Percentiles rank a stretch among this genome's conserved stretches.
These are phyloP conservation scores for Epichloe brachyelytri DNA, from an alignment of 2,329 filamentous ascomycete species.

Conservation along the genomic window DNA sequence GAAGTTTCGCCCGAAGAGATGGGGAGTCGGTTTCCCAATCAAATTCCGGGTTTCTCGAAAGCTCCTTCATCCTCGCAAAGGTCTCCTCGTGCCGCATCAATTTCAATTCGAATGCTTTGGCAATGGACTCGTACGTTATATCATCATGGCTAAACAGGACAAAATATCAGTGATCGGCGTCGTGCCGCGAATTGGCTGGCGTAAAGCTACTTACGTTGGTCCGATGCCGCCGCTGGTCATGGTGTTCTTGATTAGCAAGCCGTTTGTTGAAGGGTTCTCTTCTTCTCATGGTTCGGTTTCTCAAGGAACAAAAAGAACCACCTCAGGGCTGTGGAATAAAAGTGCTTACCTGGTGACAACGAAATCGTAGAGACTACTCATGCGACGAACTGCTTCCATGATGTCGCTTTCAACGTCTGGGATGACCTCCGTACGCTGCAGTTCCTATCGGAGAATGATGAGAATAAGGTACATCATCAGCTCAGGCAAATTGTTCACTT, in stretches of 20 bases:
- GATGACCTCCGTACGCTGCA: conserved; percentile 87
- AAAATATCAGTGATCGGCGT: not conserved
- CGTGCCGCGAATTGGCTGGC: conserved; percentile 6
- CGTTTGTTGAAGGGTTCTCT: not conserved
- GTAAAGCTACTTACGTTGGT: conserved; percentile 55
- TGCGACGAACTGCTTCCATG: conserved; percentile 69
- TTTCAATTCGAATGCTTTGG: conserved; percentile 69
- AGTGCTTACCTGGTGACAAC: conserved; percentile 62
- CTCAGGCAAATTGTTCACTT: conserved; percentile 10
- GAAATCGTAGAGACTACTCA: conserved; percentile 86
- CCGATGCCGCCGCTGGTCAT: conserved; percentile 71
- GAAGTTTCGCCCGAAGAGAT: too few relatives aligned
- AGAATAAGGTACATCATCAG: not conserved
- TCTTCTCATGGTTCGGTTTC: too few relatives aligned
- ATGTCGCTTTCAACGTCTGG: conserved; percentile 88
- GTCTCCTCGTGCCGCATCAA: conserved; percentile 67
- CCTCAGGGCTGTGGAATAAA: too few relatives aligned
- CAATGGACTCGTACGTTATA: conserved; percentile 91
- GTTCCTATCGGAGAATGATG: conserved; percentile 29
- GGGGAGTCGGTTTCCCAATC: conserved; percentile 69
- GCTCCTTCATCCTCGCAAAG: conserved; percentile 67
- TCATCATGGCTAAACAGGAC: conserved; percentile 65
- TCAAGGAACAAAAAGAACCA: too few relatives aligned
- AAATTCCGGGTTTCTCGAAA: conserved; percentile 67
- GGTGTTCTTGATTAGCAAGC: not conserved